Evolutionary conservation across 2,329 filamentous ascomycete genomes (phyloP), one percentile per base, ranked within the genome.

Genomic region (Beauveria scarabaeidicola): DNA sequence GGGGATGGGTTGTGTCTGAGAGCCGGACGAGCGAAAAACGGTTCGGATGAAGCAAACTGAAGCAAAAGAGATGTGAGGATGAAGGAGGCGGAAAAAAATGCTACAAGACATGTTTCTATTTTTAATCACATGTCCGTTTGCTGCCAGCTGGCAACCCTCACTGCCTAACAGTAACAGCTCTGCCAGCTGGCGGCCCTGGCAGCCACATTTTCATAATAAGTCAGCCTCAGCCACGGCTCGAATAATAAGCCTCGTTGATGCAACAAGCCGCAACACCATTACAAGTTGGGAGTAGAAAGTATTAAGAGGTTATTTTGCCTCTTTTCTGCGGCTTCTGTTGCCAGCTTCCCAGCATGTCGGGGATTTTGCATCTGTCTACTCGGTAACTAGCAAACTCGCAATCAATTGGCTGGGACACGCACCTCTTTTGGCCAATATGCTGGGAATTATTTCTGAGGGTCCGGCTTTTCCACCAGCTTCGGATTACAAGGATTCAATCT

Each of bases 191-290:
- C 50, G 23, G 50, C 11, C 44, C 52, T 36, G 23, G 21, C 46
- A 51, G 44, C 41, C 53, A 25, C 41, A 29, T 8, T 36, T 23
- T 9, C 21, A 23, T 40, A 46, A 23, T 40, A 46, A 51, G 46
- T 51, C 55, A 58, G 55, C 46, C 55, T 58, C 55, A 58, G 46
- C 55, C 46, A 8, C 55, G 17, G 36, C 13, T 11, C 19, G 13
- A 32, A 21, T 1, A 15, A 29, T 32, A 57, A 51, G 19, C 46
- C 46, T 50, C 55, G 51, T 41, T 11, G n/a, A 23, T 36, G 46
- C 55, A 43, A 51, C 23, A 51, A 57, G 5, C 54, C 43, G 32
- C 23, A 6, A 27, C 21, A 27, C 54, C 54, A 57, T 6, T n/a
- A 32, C 36, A 32, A 23, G 46, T 50, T 43, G 46, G 46, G 54